These are phyloP conservation scores for Rhodotorula sp. DNA, from an alignment of 1,284 basidiomycete genomes.

Conservation along the genomic window DNA sequence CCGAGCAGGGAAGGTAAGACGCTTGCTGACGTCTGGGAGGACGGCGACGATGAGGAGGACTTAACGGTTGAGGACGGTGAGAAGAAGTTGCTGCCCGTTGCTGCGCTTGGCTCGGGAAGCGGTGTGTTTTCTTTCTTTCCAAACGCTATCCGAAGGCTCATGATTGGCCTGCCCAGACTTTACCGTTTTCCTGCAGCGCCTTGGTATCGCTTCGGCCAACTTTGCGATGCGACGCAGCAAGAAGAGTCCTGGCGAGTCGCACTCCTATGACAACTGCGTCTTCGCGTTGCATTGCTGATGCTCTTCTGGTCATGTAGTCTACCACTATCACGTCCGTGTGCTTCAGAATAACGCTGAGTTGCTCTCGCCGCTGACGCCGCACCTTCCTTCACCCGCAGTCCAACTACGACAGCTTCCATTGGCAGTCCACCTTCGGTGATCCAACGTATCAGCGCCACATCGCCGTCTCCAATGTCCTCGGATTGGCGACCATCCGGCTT, in stretches of 20 bases:
- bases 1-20: slow-evolving; percentile 45
- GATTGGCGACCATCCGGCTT: slow-evolving; percentile 59
- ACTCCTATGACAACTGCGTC: too few relatives aligned
- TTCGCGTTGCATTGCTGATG: neutral
- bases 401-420: slow-evolving; percentile 72
- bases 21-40: slow-evolving; percentile 33
- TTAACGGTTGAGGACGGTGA: neutral
- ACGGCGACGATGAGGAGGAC: slow-evolving; percentile 8
- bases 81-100: neutral
- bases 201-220: slow-evolving; percentile 51
- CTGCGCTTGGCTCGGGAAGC: slow-evolving; percentile 27
- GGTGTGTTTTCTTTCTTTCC: slow-evolving; percentile 34
- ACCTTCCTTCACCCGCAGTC: neutral
- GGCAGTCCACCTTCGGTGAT: slow-evolving; percentile 73
- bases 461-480: slow-evolving; percentile 61
- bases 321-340: neutral
- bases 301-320: neutral
- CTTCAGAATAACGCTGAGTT: neutral
- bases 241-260: slow-evolving; percentile 55
- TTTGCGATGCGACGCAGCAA: slow-evolving; percentile 47
- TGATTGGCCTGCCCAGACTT: slow-evolving; percentile 54
- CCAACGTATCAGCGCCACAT: slow-evolving; percentile 72
- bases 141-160: slow-evolving; percentile 47
- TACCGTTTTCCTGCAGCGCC: slow-evolving; percentile 66
- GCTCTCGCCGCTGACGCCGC: neutral